phyloP scores from a whole-genome alignment of 306 rosid genomes.

The Betula pendula region DNA sequence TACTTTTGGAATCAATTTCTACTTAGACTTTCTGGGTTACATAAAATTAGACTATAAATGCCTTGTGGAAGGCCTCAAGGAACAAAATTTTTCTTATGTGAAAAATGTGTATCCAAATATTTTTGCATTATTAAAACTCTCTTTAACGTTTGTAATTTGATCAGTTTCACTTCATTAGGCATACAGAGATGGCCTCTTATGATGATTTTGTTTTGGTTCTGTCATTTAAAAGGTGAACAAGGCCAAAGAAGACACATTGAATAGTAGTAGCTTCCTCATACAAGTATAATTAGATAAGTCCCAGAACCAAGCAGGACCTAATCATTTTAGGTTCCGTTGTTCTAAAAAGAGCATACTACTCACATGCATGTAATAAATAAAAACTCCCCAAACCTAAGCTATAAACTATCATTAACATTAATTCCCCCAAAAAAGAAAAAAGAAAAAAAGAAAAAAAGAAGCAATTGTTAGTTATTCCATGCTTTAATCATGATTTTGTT shows the following conservation, averaged over 20 bases:
- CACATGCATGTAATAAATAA: neutral
- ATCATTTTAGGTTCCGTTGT: conserved; percentile 23
- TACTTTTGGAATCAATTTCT: too few species aligned
- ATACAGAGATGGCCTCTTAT: neutral
- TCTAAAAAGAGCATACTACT: conserved; percentile 10
- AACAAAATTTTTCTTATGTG: neutral
- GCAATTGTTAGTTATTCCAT: neutral
- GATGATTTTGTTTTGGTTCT: conserved; percentile 9
- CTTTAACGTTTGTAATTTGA: neutral
- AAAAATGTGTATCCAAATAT: neutral
- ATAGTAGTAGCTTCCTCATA: conserved; percentile 1
- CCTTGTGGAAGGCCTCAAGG: neutral
- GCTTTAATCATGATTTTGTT: neutral
- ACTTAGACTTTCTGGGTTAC: too few species aligned
- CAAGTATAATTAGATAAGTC: conserved; percentile 11
- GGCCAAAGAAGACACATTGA: conserved; percentile 5
- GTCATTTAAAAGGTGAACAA: conserved; percentile 26
- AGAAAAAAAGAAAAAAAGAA: too few species aligned
- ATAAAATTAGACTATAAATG: too few species aligned
- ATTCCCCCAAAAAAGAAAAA: too few species aligned
- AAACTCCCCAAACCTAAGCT: neutral
- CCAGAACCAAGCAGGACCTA: conserved; percentile 21
- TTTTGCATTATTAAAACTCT: too few species aligned
- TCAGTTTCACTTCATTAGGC: neutral
- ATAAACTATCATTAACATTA: neutral